phyloP scores from a whole-genome alignment of 1,284 basidiomycete species.

The Malassezia sp. region DNA sequence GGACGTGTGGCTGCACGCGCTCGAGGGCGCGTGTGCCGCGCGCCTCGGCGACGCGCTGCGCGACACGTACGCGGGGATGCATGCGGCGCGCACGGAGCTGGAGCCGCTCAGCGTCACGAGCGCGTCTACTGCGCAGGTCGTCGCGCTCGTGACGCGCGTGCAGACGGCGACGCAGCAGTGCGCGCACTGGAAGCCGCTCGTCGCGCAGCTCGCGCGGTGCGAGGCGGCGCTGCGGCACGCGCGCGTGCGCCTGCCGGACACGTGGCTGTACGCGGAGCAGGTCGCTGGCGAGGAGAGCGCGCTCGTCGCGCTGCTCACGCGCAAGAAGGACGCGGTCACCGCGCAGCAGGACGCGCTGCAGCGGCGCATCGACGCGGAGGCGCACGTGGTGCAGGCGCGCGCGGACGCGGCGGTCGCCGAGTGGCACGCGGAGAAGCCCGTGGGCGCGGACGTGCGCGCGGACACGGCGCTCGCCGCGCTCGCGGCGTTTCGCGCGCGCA shows the following conservation, averaged over 20 bases:
- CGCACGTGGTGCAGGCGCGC: slow-evolving; percentile 74
- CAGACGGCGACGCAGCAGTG: slow-evolving; percentile 96
- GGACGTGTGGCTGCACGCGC: slow-evolving; percentile 92
- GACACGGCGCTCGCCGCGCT: slow-evolving; percentile 92
- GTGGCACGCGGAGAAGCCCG: slow-evolving; percentile 90
- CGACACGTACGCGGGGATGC: slow-evolving; percentile 81
- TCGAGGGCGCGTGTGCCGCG: slow-evolving; percentile 76
- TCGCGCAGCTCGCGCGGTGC: slow-evolving; percentile 83
- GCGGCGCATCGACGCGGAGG: slow-evolving; percentile 97
- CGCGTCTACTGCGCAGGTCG: slow-evolving; percentile 76
- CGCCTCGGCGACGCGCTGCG: slow-evolving; percentile 90
- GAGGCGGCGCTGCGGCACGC: slow-evolving; percentile 91
- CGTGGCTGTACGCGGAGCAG: slow-evolving; percentile 98
- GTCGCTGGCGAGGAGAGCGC: slow-evolving; percentile 95
- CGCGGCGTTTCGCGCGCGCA: slow-evolving; percentile 79
- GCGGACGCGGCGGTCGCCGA: slow-evolving; percentile 64
- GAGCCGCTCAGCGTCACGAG: slow-evolving; percentile 68
- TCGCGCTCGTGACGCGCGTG: slow-evolving; percentile 96
- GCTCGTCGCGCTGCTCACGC: slow-evolving; percentile 90
- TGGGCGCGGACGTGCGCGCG: slow-evolving; percentile 87
- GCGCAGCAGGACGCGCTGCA: slow-evolving; percentile 93
- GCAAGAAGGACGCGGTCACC: slow-evolving; percentile 96
- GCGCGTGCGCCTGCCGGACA: slow-evolving; percentile 85
- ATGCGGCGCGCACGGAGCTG: slow-evolving; percentile 83
- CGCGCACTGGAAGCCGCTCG: slow-evolving; percentile 91